These are phyloP conservation scores for Saccharomycopsis fibuligera DNA, from an alignment of 805 yeast genomes.

Conservation along the genomic window DNA sequence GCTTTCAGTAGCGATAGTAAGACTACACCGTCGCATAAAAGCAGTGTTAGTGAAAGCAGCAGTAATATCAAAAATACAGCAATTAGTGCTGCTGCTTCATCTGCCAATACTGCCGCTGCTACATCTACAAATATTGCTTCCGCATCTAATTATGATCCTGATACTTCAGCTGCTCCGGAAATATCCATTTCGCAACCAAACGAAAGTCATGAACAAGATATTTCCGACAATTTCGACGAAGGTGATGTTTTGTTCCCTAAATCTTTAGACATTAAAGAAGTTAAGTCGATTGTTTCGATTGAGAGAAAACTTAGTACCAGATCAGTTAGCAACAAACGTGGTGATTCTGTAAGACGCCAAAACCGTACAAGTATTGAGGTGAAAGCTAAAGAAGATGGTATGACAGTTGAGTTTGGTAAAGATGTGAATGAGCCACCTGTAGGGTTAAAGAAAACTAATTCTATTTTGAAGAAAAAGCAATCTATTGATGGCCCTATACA, in stretches of 20 bases:
- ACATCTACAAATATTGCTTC: neutral
- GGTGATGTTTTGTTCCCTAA: slow-evolving; percentile 70
- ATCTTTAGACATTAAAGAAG: slow-evolving; percentile 57
- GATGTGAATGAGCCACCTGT: slow-evolving; percentile 23
- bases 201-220: neutral
- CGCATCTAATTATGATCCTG: neutral
- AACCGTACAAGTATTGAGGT: slow-evolving; percentile 21
- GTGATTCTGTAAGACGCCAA: slow-evolving; percentile 23
- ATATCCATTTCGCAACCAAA: neutral
- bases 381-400: slow-evolving; percentile 41
- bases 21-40: no score
- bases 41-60: no score
- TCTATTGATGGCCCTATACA: slow-evolving; percentile 1
- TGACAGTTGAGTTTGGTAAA: slow-evolving; percentile 34
- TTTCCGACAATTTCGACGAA: slow-evolving; percentile 20
- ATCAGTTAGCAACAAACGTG: slow-evolving; percentile 32
- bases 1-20: no score
- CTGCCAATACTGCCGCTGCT: neutral
- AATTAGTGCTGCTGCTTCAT: neutral
- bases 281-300: slow-evolving; percentile 64
- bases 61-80: no score
- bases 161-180: neutral
- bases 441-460: slow-evolving; percentile 17
- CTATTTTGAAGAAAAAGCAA: slow-evolving; percentile 18
- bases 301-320: slow-evolving; percentile 60